Evolutionary conservation across 164 flowering plant genomes (phyloP).

Genomic region (Vitis cinerea): DNA sequence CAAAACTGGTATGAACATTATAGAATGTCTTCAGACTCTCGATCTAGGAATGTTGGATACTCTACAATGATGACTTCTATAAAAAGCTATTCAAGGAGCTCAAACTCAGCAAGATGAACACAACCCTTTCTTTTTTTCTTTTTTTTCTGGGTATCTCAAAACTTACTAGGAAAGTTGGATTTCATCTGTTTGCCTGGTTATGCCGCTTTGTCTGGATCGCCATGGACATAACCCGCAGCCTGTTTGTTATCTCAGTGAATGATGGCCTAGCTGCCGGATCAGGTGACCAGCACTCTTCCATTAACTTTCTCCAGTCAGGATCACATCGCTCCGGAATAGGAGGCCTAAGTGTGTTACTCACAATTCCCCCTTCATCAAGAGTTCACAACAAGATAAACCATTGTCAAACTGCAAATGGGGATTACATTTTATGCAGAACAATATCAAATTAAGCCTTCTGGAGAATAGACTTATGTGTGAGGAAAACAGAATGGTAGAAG

Average conservation of each 20-base stretch:
- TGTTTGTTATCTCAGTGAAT: constrained; percentile 48
- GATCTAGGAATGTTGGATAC: too few relatives aligned
- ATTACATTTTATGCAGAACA: neutral
- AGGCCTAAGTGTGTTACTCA: constrained; percentile 57
- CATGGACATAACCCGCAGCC: constrained; percentile 42
- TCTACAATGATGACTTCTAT: too few relatives aligned
- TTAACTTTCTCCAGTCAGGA: constrained; percentile 51
- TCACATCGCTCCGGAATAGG: constrained; percentile 52
- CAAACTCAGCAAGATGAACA: too few relatives aligned
- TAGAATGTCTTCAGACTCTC: too few relatives aligned
- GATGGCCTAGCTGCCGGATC: constrained; percentile 54
- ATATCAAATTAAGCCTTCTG: neutral
- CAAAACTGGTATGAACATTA: too few relatives aligned
- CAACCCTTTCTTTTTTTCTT: too few relatives aligned
- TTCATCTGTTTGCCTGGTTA: constrained; percentile 5
- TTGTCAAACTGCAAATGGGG: neutral
- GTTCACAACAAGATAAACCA: neutral
- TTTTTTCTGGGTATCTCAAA: too few relatives aligned
- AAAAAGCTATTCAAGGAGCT: too few relatives aligned
- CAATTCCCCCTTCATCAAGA: constrained; percentile 51
- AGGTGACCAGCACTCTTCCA: constrained; percentile 65
- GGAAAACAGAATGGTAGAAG: too few relatives aligned
- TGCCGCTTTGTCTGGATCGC: constrained; percentile 36
- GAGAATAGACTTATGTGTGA: neutral
- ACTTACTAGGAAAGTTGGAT: neutral